Conservation (phyloP, 2,329 filamentous ascomycete genomes). For the Colletotrichum melonis region DNA sequence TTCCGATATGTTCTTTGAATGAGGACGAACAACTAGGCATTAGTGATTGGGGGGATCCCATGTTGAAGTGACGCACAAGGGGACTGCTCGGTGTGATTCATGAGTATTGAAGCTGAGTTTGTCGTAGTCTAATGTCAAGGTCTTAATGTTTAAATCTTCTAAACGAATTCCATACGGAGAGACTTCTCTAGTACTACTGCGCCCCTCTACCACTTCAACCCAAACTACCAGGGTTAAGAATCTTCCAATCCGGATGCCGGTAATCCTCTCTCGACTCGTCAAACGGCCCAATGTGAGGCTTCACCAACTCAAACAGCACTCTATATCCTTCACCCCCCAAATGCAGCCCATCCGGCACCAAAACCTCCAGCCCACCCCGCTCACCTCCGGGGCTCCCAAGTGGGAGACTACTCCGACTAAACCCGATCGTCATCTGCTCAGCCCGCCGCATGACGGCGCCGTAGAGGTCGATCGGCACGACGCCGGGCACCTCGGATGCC, state of each 20-base stretch:
- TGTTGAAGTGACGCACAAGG: not conserved
- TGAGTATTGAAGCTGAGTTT: not conserved
- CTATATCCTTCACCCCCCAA: not conserved
- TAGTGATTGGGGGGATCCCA: not conserved
- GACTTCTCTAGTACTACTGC: not conserved
- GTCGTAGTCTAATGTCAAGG: not conserved
- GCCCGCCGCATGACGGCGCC: not conserved
- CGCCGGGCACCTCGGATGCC: not conserved
- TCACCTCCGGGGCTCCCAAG: not conserved
- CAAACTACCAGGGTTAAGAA: not conserved
- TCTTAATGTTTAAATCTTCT: not conserved
- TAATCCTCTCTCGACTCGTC: not conserved
- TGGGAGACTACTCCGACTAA: not conserved
- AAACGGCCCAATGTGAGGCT: not conserved
- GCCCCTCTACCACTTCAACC: not conserved
- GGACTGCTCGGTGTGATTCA: no score
- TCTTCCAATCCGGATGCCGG: not conserved
- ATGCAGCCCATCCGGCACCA: not conserved
- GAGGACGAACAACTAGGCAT: not conserved
- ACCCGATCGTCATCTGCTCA: not conserved
- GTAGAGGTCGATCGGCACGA: not conserved
- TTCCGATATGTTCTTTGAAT: slow-evolving; percentile 32
- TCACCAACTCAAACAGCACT: not conserved
- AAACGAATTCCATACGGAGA: not conserved
- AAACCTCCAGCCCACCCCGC: not conserved